Evolutionary conservation across 1,284 basidiomycete species (phyloP).

Genomic region (Leccinum subrobustum): DNA sequence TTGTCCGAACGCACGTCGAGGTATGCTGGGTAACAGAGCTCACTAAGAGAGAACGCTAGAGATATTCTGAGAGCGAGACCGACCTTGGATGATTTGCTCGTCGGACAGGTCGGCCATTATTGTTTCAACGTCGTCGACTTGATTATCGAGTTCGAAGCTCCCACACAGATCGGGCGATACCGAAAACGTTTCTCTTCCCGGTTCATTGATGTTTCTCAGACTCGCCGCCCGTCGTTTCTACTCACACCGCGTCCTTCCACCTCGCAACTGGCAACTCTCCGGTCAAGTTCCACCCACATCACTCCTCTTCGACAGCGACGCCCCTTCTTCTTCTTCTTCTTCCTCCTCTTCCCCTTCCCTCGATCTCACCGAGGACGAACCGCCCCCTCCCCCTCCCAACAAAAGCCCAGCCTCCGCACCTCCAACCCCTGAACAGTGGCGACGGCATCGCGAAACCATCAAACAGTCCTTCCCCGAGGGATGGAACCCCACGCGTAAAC

Average conservation of each 20-base stretch:
- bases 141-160: neutral
- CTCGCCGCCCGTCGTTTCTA: constrained; percentile 25
- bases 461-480: constrained; percentile 68
- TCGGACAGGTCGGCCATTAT: constrained; percentile 84
- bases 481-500: constrained; percentile 84
- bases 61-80: constrained; percentile 21
- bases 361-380: constrained; percentile 54
- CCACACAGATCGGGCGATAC: constrained; percentile 23
- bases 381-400: constrained; percentile 43
- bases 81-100: constrained; percentile 76
- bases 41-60: constrained; percentile 18
- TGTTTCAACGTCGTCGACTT: neutral
- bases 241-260: constrained; percentile 22
- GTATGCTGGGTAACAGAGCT: constrained; percentile 59
- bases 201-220: neutral
- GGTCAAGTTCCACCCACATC: constrained; percentile 50
- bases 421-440: constrained; percentile 54
- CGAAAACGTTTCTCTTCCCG: constrained; percentile 5
- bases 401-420: constrained; percentile 34
- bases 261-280: constrained; percentile 48
- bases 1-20: constrained; percentile 82
- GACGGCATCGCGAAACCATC: constrained; percentile 56
- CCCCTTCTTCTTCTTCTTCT: constrained; percentile 20
- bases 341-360: constrained; percentile 24
- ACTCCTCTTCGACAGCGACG: constrained; percentile 45